Percentiles rank a stretch among this genome's conserved stretches.
Conservation (phyloP, 164 flowering plant genomes). For the grape (Vitis vinifera) region ASM3070453v1 NC_081807.1:1604001-1604500, state of each 20-base stretch:
- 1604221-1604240: constrained; percentile 55
- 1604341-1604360: constrained; percentile 67
- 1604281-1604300: constrained; percentile 99
- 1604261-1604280: constrained; percentile 43
- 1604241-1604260: constrained; percentile 31
- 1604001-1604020: too few species aligned
- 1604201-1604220: constrained; percentile 31
- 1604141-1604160: not conserved
- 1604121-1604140: not conserved
- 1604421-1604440: constrained; percentile 49
- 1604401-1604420: constrained; percentile 47
- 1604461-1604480: constrained; percentile 56
- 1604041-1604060: too few species aligned
- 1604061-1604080: too few species aligned
- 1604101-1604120: constrained; percentile 12
- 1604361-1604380: constrained; percentile 54
- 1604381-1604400: constrained; percentile 23
- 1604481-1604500: constrained; percentile 61
- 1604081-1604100: too few species aligned
- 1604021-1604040: too few species aligned
- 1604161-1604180: too few species aligned
- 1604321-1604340: constrained; percentile 80
- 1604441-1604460: constrained; percentile 23
- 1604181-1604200: constrained; percentile 16
- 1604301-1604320: constrained; percentile 99